These are phyloP conservation scores for Xylaria castorea DNA, from an alignment of 495 filamentous ascomycete genomes.

Conservation along the genomic window DNA sequence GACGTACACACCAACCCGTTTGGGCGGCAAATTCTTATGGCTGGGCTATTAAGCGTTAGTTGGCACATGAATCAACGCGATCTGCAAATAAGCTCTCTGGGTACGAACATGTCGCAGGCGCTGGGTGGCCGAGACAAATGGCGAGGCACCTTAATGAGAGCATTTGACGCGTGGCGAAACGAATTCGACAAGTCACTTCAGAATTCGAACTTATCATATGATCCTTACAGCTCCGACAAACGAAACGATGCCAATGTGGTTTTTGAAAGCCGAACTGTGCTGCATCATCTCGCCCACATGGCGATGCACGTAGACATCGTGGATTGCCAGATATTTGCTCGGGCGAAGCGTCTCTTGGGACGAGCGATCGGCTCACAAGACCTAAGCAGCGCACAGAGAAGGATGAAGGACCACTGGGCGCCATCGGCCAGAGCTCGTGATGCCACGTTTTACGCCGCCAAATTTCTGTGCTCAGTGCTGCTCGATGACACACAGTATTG, in stretches of 20 bases:
- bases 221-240: constrained; percentile 56
- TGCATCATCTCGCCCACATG: constrained; percentile 97
- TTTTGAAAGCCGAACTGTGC: constrained; percentile 83
- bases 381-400: constrained; percentile 76
- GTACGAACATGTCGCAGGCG: constrained; percentile 72
- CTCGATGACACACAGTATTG: constrained; percentile 69
- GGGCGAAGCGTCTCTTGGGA: constrained; percentile 82
- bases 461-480: constrained; percentile 83
- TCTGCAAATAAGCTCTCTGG: constrained; percentile 88
- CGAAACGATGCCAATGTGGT: constrained; percentile 73
- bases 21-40: constrained; percentile 94
- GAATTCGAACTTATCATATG: constrained; percentile 49
- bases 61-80: constrained; percentile 99
- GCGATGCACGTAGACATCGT: constrained; percentile 97
- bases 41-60: constrained; percentile 88
- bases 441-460: constrained; percentile 91
- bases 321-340: constrained; percentile 96
- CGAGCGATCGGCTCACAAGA: constrained; percentile 84
- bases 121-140: constrained; percentile 93
- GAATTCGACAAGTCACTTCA: constrained; percentile 88
- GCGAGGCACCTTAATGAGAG: constrained; percentile 83
- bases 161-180: constrained; percentile 93
- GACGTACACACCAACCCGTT: constrained; percentile 92
- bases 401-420: constrained; percentile 91
- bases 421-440: constrained; percentile 90